Percentiles rank a stretch among this genome's conserved stretches.
Conservation (phyloP, 805 yeast genomes). For the Millerozyma miso region DNA sequence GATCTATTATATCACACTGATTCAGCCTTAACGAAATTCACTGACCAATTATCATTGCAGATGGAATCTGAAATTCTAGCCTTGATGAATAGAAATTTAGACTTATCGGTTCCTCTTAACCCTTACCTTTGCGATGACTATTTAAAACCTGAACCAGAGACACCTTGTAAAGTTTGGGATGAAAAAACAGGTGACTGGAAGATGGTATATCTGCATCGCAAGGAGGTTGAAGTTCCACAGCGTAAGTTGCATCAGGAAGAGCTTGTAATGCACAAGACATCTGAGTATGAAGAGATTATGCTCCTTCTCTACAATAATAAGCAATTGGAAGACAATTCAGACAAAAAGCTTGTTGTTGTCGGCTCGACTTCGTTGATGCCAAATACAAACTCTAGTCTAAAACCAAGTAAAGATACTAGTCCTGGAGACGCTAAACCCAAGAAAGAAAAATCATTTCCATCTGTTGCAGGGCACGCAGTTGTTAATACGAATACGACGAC, state of each 20-base stretch:
- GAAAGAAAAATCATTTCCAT: slow-evolving; percentile 1
- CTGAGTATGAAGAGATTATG: slow-evolving; percentile 90
- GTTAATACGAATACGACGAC: slow-evolving; percentile 11
- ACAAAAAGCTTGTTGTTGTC: slow-evolving; percentile 36
- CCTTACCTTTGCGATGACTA: slow-evolving; percentile 53
- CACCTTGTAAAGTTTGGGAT: slow-evolving; percentile 44
- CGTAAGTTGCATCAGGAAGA: slow-evolving; percentile 42
- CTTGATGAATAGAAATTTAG: slow-evolving; percentile 71
- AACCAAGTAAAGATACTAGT: slow-evolving; percentile 18
- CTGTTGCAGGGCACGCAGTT: slow-evolving; percentile 6
- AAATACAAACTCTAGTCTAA: slow-evolving; percentile 14
- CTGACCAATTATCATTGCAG: slow-evolving; percentile 72
- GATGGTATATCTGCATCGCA: slow-evolving; percentile 27
- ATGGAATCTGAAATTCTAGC: slow-evolving; percentile 87
- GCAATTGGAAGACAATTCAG: slow-evolving; percentile 34
- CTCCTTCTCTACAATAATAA: slow-evolving; percentile 37
- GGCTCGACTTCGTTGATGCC: slow-evolving; percentile 22
- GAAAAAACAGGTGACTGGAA: slow-evolving; percentile 29
- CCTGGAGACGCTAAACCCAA: slow-evolving; percentile 26
- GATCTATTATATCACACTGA: slow-evolving; percentile 85
- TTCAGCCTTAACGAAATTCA: slow-evolving; percentile 63
- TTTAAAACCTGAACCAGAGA: slow-evolving; percentile 44
- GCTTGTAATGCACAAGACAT: slow-evolving; percentile 56
- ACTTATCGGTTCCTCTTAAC: slow-evolving; percentile 68
- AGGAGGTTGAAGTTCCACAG: slow-evolving; percentile 24